phyloP scores from a whole-genome alignment of 1,139 yeast genomes.

The Torulaspora pretoriensis region DNA sequence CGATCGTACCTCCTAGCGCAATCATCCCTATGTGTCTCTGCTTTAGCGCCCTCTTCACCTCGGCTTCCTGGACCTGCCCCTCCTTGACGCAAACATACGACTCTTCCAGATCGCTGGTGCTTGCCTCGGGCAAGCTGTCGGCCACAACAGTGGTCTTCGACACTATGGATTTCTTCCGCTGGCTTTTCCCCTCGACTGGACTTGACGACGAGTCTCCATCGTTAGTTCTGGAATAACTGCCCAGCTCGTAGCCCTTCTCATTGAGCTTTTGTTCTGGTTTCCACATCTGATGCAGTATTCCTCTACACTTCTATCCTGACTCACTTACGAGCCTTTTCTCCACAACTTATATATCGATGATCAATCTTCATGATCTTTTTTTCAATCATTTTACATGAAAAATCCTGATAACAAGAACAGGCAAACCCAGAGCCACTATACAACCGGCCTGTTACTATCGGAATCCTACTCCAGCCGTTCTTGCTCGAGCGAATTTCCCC shows the following conservation, averaged over 20 bases:
- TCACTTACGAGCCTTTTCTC: neutral
- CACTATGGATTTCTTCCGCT: neutral
- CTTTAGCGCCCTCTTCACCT: slow-evolving; percentile 48
- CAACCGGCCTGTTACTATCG: neutral
- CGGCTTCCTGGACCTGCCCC: slow-evolving; percentile 36
- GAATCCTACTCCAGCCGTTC: neutral
- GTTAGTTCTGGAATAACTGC: neutral
- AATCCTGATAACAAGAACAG: neutral
- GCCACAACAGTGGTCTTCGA: neutral
- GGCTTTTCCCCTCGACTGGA: neutral
- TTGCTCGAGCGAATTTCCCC: no score
- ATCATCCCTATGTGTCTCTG: slow-evolving; percentile 63
- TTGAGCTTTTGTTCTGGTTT: neutral
- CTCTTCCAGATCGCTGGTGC: neutral
- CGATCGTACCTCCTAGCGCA: slow-evolving; percentile 66
- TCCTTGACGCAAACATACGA: slow-evolving; percentile 19
- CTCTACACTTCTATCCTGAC: neutral
- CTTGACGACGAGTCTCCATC: slow-evolving; percentile 4
- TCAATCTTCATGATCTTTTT: neutral
- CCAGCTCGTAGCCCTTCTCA: slow-evolving; percentile 4
- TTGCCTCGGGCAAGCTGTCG: neutral
- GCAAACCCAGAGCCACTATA: no score
- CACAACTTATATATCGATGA: neutral
- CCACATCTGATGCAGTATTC: neutral
- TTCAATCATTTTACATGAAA: neutral